Evolutionary conservation across 345 rosid species (phyloP), one percentile per base, ranked within the genome.

Genomic region (Bruguiera gymnorhiza): DNA sequence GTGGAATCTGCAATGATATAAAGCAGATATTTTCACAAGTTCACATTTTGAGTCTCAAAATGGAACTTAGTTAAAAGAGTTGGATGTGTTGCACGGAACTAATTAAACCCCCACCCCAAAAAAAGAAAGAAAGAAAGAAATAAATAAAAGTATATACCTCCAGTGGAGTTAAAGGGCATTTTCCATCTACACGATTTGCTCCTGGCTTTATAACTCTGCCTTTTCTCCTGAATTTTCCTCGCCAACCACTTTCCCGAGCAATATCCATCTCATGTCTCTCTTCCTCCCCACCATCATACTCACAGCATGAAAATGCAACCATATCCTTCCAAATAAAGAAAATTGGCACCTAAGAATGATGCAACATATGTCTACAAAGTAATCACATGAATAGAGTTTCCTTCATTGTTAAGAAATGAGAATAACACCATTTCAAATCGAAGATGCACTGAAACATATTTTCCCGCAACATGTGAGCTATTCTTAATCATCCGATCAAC

Each of bases 281-380:
- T 15, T 84, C 91, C 77, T 88, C 89, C 62, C 97, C 99, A 24
- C 97, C 95, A 65, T 88, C 97, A 83, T 90, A 95, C 81, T 95
- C 96, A 26, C 99, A 95, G 85, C 97, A 92, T 24, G 97, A 95
- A 78, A 95, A 95, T 69, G 97, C 99, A 39, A 95, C 97, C 99
- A 95, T 95, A 73, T 92, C 97, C 99, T 95, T 77, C 20, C 20
- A 67, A 34, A 57, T 21, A 64, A 68, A 43, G 70, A 66, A 23
- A 29, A 69, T 60, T 11, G 26, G 23, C 54, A 63, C 52, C 75
- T 46, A 80, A 72, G 62, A 68, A 34, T 37, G 26, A 36, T 19
- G n/a, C 24, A 48, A 8, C 46, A 51, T 48, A 62, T 29, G 19
- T 29, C 64, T 5, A 56, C 23, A 63, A 31, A 60, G 63, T 3